Base-by-base conservation (phyloP, 495 filamentous ascomycete genomes). In the Penicillium silybi region DNA sequence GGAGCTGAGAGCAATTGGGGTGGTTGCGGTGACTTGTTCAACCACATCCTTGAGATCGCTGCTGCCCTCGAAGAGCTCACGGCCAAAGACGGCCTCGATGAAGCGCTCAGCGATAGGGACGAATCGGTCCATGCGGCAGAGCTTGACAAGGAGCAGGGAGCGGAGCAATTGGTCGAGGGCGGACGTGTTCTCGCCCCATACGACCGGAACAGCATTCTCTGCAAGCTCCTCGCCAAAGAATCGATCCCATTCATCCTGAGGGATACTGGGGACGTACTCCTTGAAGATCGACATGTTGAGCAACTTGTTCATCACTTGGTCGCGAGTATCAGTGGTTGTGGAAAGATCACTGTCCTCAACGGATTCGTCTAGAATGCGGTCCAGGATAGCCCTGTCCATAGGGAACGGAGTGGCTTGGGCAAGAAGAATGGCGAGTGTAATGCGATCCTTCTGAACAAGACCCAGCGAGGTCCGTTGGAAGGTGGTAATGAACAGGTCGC, bases 401-500 rank as follows among this genome's bases (percentile, higher is more conserved):
- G 88, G 81, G 73, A 90, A 96, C 6, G 93, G 91, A 26, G 92
- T 85, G 23, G 91, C 93, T 69, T 96, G 92, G 13, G 91, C 91
- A 46, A 99, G 84, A 41, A 99, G 84, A 76, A 99, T 91, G n/a
- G 92, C 95, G 26, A 99, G 73, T 1, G 92, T 96, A 48, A 97
- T 83, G 19, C 89, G 86, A 64, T 99, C 93, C 65, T 91, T 96
- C 64, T 99, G 93, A 45, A 97, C 74, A 23, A 99, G 71, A 40
- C 90, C 88, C n/a, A 96, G 71, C 4, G 92, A 95, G 11, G 93
- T 97, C 42, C 93, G 82, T 68, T 93, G 89, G 69, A 89, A 98
- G 5, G 90, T 82, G n/a, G 84, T 90, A 16, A 93, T 81, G 58
- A 97, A 97, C 32, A 99, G 76, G 64, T 95, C 85, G 52, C 80